Evolutionary conservation across 208 protist genomes (phyloP).

Genomic region (Naegleria gruberi): DNA sequence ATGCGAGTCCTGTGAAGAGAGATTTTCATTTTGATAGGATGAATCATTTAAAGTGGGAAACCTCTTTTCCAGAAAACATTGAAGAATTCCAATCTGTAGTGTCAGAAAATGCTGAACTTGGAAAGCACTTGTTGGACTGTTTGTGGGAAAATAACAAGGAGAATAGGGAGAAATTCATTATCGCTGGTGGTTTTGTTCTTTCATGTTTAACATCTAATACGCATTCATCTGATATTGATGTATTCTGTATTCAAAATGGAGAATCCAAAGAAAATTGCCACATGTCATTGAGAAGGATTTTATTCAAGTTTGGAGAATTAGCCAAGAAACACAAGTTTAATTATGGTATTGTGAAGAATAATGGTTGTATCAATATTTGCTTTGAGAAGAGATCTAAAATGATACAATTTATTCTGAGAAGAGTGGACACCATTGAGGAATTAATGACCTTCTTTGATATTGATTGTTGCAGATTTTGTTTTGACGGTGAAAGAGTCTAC

Average conservation of each 20-base stretch:
- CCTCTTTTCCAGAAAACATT: background rate
- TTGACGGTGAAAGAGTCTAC: background rate
- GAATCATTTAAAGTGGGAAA: background rate
- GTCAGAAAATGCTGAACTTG: background rate
- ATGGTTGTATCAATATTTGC: background rate
- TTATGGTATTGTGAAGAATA: background rate
- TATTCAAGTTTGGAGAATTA: background rate
- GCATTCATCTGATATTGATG: background rate
- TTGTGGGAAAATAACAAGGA: background rate
- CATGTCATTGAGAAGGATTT: background rate
- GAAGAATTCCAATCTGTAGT: background rate
- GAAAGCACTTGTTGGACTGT: background rate
- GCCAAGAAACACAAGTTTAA: background rate
- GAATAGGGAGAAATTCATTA: background rate
- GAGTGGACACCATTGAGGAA: background rate
- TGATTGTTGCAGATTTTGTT: background rate
- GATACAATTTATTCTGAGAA: conserved; percentile 2
- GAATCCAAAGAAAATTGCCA: background rate
- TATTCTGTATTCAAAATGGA: background rate
- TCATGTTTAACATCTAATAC: background rate
- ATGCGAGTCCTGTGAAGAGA: background rate
- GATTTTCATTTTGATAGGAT: background rate
- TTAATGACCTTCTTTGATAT: conserved; percentile 9
- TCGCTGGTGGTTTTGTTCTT: background rate
- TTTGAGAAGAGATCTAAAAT: background rate